phyloP scores from a whole-genome alignment of 192 early-diverging fungal species.

The Dimargaris verticillata region DNA sequence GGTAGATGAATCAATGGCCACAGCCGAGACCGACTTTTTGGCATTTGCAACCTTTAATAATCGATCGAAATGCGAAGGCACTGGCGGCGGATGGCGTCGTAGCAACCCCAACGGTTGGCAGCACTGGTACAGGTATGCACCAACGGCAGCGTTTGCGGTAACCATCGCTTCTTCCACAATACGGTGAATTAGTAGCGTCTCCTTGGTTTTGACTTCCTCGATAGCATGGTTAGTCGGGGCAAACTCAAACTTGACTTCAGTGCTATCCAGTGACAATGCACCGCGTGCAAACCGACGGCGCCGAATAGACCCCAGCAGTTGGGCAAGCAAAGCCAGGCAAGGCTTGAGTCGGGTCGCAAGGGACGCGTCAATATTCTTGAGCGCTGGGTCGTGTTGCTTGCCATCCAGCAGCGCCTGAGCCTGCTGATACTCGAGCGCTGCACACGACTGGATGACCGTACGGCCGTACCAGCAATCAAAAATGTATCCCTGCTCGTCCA shows the following conservation, averaged over 20 bases:
- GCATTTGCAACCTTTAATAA: constrained; percentile 35
- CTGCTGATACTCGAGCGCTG: constrained; percentile 62
- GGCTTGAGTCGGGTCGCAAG: constrained; percentile 24
- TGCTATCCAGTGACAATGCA: constrained; percentile 53
- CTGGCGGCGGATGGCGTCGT: constrained; percentile 49
- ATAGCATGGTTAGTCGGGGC: constrained; percentile 30
- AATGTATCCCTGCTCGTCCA: constrained; percentile 25
- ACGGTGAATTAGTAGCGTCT: constrained; percentile 47
- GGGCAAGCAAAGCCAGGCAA: constrained; percentile 26
- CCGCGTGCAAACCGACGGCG: constrained; percentile 36
- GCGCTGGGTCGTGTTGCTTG: constrained; percentile 19
- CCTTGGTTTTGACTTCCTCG: constrained; percentile 46
- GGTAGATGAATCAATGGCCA: constrained; percentile 41
- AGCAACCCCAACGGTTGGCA: constrained; percentile 41
- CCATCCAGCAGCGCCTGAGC: constrained; percentile 55
- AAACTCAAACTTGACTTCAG: constrained; percentile 59
- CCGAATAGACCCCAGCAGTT: constrained; percentile 34
- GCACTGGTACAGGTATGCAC: constrained; percentile 33
- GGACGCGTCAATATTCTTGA: constrained; percentile 16
- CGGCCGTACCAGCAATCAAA: constrained; percentile 50
- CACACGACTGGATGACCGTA: constrained; percentile 50
- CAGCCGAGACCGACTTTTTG: constrained; percentile 21
- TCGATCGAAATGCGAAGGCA: constrained; percentile 38
- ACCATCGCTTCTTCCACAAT: constrained; percentile 71
- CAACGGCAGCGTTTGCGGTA: constrained; percentile 53